phyloP scores from a whole-genome alignment of 352 stramenopile species.

The Detonula confervacea region DNA sequence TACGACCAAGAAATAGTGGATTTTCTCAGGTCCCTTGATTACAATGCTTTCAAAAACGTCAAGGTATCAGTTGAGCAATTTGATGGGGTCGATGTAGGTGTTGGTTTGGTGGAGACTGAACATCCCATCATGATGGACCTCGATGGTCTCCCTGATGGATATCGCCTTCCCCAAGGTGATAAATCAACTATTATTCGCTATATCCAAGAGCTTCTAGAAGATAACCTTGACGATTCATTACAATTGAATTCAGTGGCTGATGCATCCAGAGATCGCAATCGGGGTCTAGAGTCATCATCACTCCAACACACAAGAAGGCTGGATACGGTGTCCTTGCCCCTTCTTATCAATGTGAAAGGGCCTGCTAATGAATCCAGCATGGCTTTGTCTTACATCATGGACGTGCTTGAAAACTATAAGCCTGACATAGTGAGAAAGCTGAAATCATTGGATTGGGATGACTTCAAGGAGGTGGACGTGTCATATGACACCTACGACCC shows the following conservation, averaged over 20 bases:
- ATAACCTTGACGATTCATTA: not conserved
- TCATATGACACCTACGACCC: slow-evolving; percentile 10
- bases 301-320: not conserved
- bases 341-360: not conserved
- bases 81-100: not conserved
- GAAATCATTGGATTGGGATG: slow-evolving; percentile 5
- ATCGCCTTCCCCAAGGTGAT: not conserved
- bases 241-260: not conserved
- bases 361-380: not conserved
- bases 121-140: slow-evolving; percentile 5
- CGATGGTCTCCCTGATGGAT: not conserved
- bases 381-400: slow-evolving; percentile 5
- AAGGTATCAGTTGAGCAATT: not conserved
- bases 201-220: not conserved
- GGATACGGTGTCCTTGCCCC: not conserved
- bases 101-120: too few relatives aligned
- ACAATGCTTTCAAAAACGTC: not conserved
- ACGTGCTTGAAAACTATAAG: not conserved
- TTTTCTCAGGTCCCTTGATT: not conserved
- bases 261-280: not conserved
- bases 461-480: not conserved
- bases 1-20: not conserved
- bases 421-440: not conserved
- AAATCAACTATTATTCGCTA: not conserved
- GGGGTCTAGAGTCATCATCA: not conserved